A percentile compares a stretch with the other conserved stretches of the same genome.
phyloP scores from a whole-genome alignment of 495 filamentous ascomycete species.

The Daldinia decipiens region DNA sequence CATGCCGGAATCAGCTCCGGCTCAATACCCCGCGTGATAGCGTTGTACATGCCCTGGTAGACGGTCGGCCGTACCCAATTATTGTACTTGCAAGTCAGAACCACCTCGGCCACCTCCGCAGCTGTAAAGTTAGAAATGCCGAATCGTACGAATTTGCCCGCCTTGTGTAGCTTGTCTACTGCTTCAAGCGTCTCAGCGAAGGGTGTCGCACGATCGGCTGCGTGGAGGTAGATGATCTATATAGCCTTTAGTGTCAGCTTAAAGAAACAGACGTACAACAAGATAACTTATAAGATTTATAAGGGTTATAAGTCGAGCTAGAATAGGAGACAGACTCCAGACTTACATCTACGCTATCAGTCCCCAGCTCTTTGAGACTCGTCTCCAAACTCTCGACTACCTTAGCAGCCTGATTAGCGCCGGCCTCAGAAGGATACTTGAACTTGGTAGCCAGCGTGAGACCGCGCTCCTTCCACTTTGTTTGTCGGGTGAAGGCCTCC shows the following conservation, averaged over 20 bases:
- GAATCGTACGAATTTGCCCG: constrained; percentile 85
- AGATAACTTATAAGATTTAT: not conserved
- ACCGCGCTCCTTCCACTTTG: constrained; percentile 83
- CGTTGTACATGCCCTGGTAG: constrained; percentile 77
- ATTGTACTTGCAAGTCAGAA: constrained; percentile 80
- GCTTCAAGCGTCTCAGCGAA: constrained; percentile 83
- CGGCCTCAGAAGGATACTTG: constrained; percentile 69
- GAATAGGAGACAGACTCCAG: not conserved
- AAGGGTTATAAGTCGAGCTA: not conserved
- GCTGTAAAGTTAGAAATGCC: constrained; percentile 88
- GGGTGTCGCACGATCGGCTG: constrained; percentile 78
- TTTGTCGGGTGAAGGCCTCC: constrained; percentile 81
- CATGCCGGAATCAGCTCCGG: constrained; percentile 81
- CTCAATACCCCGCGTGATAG: constrained; percentile 80
- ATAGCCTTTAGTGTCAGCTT: constrained; percentile 9
- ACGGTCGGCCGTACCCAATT: constrained; percentile 77
- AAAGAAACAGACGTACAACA: not conserved
- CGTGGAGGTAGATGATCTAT: constrained; percentile 85
- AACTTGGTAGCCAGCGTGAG: constrained; percentile 87
- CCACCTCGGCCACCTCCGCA: constrained; percentile 91
- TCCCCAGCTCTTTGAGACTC: constrained; percentile 76
- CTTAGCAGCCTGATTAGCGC: constrained; percentile 68
- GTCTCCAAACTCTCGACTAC: constrained; percentile 70
- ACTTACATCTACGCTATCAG: constrained; percentile 75
- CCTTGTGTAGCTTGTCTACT: constrained; percentile 82